Evolutionary conservation across 352 stramenopile species (phyloP).

Genomic region (Hyaloperonospora brassicae): DNA sequence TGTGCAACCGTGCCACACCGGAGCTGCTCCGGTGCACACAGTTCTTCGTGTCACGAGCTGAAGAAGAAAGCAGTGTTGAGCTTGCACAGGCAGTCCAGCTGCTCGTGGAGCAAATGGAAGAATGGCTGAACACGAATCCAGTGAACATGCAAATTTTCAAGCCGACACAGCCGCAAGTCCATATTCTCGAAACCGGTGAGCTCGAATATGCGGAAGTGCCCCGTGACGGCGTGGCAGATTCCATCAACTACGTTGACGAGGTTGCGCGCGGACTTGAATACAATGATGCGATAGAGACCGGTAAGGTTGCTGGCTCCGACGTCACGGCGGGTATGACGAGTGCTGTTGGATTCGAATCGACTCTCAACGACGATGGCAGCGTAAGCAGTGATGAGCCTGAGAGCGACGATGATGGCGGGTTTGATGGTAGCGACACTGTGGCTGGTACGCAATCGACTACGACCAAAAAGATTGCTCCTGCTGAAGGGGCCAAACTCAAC

Average conservation of each 20-base stretch:
- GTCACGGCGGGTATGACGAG: constrained; percentile 29
- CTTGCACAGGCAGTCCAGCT: constrained; percentile 47
- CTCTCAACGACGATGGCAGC: constrained; percentile 39
- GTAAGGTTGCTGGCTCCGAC: constrained; percentile 19
- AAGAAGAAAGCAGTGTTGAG: constrained; percentile 35
- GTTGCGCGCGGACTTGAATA: constrained; percentile 57
- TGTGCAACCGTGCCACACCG: constrained; percentile 65
- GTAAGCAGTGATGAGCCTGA: constrained; percentile 37
- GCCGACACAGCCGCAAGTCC: constrained; percentile 41
- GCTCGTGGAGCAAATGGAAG: constrained; percentile 51
- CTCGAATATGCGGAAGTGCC: constrained; percentile 50
- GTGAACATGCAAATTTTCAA: constrained; percentile 57
- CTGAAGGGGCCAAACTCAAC: constrained; percentile 47
- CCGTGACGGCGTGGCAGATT: constrained; percentile 39
- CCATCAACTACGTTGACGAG: constrained; percentile 63
- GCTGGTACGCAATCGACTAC: constrained; percentile 8
- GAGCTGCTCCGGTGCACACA: constrained; percentile 49
- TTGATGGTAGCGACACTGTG: constrained; percentile 15
- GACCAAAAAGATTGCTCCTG: constrained; percentile 26
- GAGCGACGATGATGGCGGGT: constrained; percentile 37
- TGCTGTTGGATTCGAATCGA: constrained; percentile 51
- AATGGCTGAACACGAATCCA: constrained; percentile 42
- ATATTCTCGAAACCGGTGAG: constrained; percentile 43
- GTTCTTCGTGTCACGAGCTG: constrained; percentile 40
- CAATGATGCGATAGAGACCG: constrained; percentile 23